phyloP scores from a whole-genome alignment of 768 basidiomycete species.

The Tylopilus sp. region DNA sequence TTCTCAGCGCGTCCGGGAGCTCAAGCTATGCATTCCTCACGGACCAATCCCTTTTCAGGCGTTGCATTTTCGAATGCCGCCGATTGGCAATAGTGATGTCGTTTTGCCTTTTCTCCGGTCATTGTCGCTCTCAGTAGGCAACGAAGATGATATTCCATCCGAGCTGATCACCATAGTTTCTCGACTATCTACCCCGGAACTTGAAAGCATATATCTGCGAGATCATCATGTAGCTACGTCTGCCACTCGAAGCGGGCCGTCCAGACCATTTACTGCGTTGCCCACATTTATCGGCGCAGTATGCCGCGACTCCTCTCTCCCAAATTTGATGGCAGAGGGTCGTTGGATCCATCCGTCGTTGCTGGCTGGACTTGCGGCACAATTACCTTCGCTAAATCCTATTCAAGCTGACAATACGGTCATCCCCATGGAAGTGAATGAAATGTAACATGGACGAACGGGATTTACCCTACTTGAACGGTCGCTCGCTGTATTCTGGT shows the following conservation, averaged over 20 bases:
- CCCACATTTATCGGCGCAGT: conserved; percentile 8
- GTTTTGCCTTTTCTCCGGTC: conserved; percentile 44
- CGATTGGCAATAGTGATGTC: conserved; percentile 32
- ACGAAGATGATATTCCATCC: conserved; percentile 58
- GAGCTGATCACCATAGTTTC: conserved; percentile 54
- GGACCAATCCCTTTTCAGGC: conserved; percentile 25
- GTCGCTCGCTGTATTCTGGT: conserved; percentile 1
- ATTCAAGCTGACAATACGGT: conserved; percentile 8
- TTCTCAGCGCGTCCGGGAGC: conserved; percentile 48
- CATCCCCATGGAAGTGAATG: conserved; percentile 8
- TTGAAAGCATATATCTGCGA: conserved; percentile 46
- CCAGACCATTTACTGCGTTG: conserved; percentile 43
- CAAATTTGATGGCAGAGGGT: conserved; percentile 20
- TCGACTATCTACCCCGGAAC: conserved; percentile 46
- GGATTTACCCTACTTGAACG: conserved; percentile 4
- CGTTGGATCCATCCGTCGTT: conserved; percentile 26
- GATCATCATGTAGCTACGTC: conserved; percentile 30
- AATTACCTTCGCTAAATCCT: conserved; percentile 12
- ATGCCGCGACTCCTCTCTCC: conserved; percentile 4
- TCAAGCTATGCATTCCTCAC: conserved; percentile 53
- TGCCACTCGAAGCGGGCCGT: neutral
- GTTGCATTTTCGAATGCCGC: conserved; percentile 8
- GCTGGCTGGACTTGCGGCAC: conserved; percentile 9
- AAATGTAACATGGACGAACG: neutral
- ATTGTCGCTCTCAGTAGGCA: conserved; percentile 50